These are phyloP conservation scores for Gleditsia sinensis DNA, from an alignment of 306 rosid genomes.

Conservation along the genomic window DNA sequence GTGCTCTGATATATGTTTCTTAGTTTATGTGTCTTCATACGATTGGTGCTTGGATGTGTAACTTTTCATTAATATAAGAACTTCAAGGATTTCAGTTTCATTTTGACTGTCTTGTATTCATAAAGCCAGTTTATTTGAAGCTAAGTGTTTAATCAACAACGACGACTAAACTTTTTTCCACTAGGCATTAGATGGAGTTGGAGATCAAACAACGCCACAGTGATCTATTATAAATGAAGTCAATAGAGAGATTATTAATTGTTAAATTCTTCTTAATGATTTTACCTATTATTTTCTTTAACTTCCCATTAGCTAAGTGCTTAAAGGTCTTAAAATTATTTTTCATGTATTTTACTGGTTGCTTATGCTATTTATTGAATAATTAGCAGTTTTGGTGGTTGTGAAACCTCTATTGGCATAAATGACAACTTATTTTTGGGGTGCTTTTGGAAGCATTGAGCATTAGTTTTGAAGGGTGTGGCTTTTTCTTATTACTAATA, in stretches of 20 bases:
- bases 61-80: not conserved
- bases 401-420: constrained; percentile 20
- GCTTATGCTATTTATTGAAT: constrained; percentile 5
- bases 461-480: constrained; percentile 7
- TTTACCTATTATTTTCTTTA: no score
- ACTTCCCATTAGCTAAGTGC: no score
- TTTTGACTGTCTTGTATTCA: not conserved
- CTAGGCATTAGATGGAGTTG: no score
- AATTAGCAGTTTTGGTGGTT: not conserved
- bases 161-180: no score
- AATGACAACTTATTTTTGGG: constrained; percentile 21
- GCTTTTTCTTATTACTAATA: not conserved
- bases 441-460: constrained; percentile 10
- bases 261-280: no score
- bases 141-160: not conserved
- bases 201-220: no score
- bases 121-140: not conserved
- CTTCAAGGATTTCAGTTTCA: not conserved
- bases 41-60: not conserved
- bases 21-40: not conserved
- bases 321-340: not conserved
- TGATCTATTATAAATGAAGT: no score
- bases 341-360: constrained; percentile 1
- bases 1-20: not conserved
- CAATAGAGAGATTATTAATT: no score